Base-by-base conservation (phyloP, 257 asterid species). In the Paulownia fortunei region DNA sequence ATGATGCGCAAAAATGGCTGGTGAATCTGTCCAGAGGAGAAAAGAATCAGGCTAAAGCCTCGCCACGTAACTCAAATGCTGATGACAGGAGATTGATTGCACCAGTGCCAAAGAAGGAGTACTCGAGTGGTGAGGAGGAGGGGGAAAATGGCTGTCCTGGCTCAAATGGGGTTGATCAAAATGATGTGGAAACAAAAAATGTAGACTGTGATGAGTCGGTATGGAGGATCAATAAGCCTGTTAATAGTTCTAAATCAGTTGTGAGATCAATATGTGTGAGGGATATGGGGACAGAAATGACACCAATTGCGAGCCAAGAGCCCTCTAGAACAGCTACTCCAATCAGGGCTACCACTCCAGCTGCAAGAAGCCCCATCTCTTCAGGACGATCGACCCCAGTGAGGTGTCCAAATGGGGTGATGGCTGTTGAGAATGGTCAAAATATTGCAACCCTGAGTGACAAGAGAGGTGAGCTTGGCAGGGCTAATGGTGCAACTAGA, bases 281-380 rank as follows among this genome's bases (percentile, higher is more conserved):
- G 82, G 98, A 93, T 67, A 93, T 92, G 95, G 97, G 98, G 75
- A 93, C 98, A 0, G 98, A 91, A 81, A 93, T 93, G 98, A 93
- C 98, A 0, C 97, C 98, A 0, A 88, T 86, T 36, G 97, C 89
- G 0, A 93, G 98, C 85, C 95, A 88, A 67, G 97, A 92, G 46
- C 97, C 97, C 1, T 93, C 98, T 13, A 86, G 97, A 69, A 81
- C 98, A 0, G 96, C 92, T 9, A 93, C 98, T 0, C 98, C 98
- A 0, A 80, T 93, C 8, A 77, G 92, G 79, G 87, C 93, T 27
- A 83, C 88, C 0, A 91, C 91, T 49, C 96, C 96, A 4, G 90
- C 87, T 12, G 82, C 88, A 0, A 79, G 84, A 72, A 91, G 96
- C 69, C 98, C 96, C 1, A 80, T 82, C 16, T 73, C 91, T 4